Percentiles rank a stretch among this genome's conserved stretches.
Conservation (phyloP, 768 basidiomycete species). For the Kwoniella botswanensis region DNA sequence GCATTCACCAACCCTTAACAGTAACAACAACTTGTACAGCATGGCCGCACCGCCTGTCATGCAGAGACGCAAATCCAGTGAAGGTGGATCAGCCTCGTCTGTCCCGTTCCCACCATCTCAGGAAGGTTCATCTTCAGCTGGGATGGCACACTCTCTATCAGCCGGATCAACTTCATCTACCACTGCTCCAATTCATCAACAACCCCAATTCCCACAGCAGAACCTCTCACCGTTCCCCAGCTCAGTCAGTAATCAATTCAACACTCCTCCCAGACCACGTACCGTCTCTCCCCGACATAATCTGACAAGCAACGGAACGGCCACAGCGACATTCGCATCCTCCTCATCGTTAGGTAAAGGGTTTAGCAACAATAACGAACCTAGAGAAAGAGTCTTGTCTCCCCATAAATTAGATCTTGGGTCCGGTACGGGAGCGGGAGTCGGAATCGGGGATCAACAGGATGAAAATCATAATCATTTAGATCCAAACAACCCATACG, state of each 20-base stretch:
- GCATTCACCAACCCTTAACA: neutral
- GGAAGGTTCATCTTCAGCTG: neutral
- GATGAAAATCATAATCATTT: constrained; percentile 3
- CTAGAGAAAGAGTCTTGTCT: constrained; percentile 22
- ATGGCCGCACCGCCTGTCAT: neutral
- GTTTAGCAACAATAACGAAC: neutral
- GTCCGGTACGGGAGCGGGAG: neutral
- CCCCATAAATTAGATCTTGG: constrained; percentile 17
- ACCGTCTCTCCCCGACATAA: constrained; percentile 24
- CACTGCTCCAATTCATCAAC: neutral
- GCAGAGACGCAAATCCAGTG: constrained; percentile 10
- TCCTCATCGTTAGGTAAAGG: constrained; percentile 15
- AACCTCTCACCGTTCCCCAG: constrained; percentile 16
- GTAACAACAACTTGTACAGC: neutral
- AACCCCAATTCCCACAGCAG: neutral
- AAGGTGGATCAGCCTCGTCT: neutral
- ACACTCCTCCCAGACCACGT: constrained; percentile 19
- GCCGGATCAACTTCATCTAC: constrained; percentile 11
- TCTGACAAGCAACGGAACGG: neutral
- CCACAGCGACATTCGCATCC: constrained; percentile 18
- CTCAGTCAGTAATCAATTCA: neutral
- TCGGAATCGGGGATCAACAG: neutral
- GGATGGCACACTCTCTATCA: constrained; percentile 8
- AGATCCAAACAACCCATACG: constrained; percentile 21
- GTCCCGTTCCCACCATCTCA: neutral